Evolutionary conservation across 2,329 filamentous ascomycete species (phyloP).

Genomic region (Cordyceps pruinosa): DNA sequence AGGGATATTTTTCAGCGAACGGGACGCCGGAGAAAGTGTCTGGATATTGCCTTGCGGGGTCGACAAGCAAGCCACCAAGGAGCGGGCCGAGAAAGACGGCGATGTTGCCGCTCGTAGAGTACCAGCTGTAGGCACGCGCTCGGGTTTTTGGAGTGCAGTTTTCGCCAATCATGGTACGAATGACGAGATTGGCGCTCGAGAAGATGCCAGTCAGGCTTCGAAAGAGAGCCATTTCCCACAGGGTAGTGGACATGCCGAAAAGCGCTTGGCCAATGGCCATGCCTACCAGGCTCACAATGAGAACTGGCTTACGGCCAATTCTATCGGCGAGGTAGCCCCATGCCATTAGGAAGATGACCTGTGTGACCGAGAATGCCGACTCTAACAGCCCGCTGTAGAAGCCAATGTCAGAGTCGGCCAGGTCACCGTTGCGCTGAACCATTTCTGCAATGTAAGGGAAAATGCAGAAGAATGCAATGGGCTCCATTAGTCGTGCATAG

Average conservation of each 20-base stretch:
- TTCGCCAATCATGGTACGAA: constrained; percentile 58
- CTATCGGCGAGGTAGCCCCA: constrained; percentile 61
- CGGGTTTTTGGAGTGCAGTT: neutral
- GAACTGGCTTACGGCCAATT: constrained; percentile 63
- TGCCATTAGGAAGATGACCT: constrained; percentile 69
- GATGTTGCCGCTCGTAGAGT: constrained; percentile 47
- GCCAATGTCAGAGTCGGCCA: constrained; percentile 59
- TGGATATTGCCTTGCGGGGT: constrained; percentile 59
- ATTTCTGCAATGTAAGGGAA: constrained; percentile 76
- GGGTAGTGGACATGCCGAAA: constrained; percentile 59
- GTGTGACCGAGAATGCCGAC: constrained; percentile 64
- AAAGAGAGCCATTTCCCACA: constrained; percentile 69
- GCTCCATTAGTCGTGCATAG: constrained; percentile 65
- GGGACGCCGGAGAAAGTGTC: constrained; percentile 34
- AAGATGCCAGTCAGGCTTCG: constrained; percentile 67
- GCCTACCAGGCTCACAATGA: constrained; percentile 60
- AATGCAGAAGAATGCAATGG: constrained; percentile 73
- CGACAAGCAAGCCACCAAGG: constrained; percentile 62
- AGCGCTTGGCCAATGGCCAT: constrained; percentile 53
- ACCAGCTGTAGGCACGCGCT: neutral
- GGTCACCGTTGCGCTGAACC: constrained; percentile 58
- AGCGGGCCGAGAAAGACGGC: constrained; percentile 68
- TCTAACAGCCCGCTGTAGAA: constrained; percentile 75
- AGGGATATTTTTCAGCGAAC: constrained; percentile 46
- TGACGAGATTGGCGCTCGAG: constrained; percentile 39